Evolutionary conservation across 306 rosid genomes (phyloP).

Genomic region (Trifolium fragiferum): DNA sequence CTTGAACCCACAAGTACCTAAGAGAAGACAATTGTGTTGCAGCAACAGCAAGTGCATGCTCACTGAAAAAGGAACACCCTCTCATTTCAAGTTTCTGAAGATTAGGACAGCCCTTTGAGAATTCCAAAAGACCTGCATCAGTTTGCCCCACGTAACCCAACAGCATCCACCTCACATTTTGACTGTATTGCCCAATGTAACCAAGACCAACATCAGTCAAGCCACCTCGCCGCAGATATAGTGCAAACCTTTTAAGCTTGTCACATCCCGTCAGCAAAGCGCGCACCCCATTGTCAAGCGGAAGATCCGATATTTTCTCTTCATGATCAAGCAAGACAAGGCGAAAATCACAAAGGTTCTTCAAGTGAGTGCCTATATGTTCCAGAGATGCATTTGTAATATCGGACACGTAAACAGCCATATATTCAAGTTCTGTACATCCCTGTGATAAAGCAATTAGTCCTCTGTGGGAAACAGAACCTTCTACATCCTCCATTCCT

Average conservation of each 20-base stretch:
- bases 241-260: constrained; percentile 83
- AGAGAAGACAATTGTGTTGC: constrained; percentile 71
- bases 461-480: constrained; percentile 86
- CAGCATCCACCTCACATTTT: constrained; percentile 91
- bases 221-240: constrained; percentile 83
- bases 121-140: constrained; percentile 79
- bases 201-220: constrained; percentile 80
- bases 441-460: constrained; percentile 84
- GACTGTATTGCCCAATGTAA: constrained; percentile 78
- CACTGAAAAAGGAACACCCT: constrained; percentile 84
- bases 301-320: constrained; percentile 68
- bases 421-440: constrained; percentile 76
- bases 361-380: constrained; percentile 69
- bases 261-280: constrained; percentile 78
- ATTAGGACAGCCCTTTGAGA: constrained; percentile 85
- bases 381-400: constrained; percentile 80
- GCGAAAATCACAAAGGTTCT: constrained; percentile 81
- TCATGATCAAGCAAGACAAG: constrained; percentile 83
- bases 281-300: constrained; percentile 89
- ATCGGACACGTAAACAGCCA: constrained; percentile 92
- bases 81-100: constrained; percentile 92
- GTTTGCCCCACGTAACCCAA: constrained; percentile 84
- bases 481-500: constrained; percentile 89
- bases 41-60: constrained; percentile 71
- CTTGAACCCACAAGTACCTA: constrained; percentile 97